Evolutionary conservation across 1,284 basidiomycete genomes (phyloP), one percentile per base, ranked within the genome.

Genomic region (Coniophora puteana): DNA sequence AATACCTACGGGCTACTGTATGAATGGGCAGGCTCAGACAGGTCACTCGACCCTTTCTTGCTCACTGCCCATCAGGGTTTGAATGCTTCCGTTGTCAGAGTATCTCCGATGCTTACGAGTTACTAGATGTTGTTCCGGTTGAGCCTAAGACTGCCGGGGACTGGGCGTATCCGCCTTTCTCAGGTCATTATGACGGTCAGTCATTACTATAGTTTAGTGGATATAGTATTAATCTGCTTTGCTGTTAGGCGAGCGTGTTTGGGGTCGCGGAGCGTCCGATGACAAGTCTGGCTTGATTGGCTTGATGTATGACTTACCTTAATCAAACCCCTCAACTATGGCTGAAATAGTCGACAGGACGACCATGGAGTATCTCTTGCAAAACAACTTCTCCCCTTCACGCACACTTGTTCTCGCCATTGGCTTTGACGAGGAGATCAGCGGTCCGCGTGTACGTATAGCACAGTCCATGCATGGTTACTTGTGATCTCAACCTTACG

Each of bases 1-100:
- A 80, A 83, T 51, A 76, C 76, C 0, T 79, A 80, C 45, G 86
- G 78, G 0, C 58, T 88, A 13, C 65, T 88, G 1, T 86, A 74
- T 51, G 72, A 73, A 10, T 83, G 81, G 75, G 56, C 67, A 29
- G 87, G 86, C 28, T 69, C 69, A 1, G 68, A 82, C 45, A 33
- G 55, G 1, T 57, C 61, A 5, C 63, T 85, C 45, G 82, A 86
- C 56, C 86, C 85, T 1, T 53, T 86, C 3, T 66, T 88, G 26
- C 59, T 89, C 26, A 71, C 75, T 14, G 81, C 70, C 1, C 84
- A 88, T 54, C 80, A 85, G 66, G 81, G 79, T 70, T 40, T 46
- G 54, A 32, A 29, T 12, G 8, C 24, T 22, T n/a, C 18, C 31
- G 4, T 18, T 27, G 6, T 32, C 12, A 18, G 12, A 37, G 31